A percentile compares a stretch with the other conserved stretches of the same genome.
Evolutionary conservation across 257 asterid species (phyloP).

Genomic region (Nicotiana attenuata): DNA sequence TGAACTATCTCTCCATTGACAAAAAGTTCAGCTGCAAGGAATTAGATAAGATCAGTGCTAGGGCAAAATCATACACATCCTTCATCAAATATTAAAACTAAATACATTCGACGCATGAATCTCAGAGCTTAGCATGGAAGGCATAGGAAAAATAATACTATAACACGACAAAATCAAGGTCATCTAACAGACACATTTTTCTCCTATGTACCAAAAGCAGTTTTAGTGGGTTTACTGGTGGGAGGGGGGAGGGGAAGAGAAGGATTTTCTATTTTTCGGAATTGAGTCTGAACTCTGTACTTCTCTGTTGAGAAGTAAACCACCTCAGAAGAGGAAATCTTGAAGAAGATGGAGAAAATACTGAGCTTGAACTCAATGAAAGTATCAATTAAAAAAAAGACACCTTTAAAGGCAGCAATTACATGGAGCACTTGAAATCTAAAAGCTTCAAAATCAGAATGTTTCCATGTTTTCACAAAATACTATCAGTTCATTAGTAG

Average conservation of each 20-base stretch:
- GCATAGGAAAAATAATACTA: not conserved
- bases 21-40: slow-evolving; percentile 17
- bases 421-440: not conserved
- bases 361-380: not conserved
- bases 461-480: not conserved
- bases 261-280: not conserved
- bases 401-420: not conserved
- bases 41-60: not conserved
- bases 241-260: not conserved
- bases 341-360: not conserved
- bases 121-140: not conserved
- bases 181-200: not conserved
- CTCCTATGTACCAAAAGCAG: not conserved
- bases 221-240: not conserved
- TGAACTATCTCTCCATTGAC: slow-evolving; percentile 19
- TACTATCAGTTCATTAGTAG: not conserved
- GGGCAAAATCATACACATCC: not conserved
- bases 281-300: not conserved
- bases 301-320: not conserved
- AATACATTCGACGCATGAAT: not conserved
- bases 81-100: not conserved
- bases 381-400: not conserved
- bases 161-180: not conserved
- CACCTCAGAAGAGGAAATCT: not conserved
- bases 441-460: not conserved